Evolutionary conservation across 352 stramenopile species (phyloP).

Genomic region (Aphanomyces astaci): DNA sequence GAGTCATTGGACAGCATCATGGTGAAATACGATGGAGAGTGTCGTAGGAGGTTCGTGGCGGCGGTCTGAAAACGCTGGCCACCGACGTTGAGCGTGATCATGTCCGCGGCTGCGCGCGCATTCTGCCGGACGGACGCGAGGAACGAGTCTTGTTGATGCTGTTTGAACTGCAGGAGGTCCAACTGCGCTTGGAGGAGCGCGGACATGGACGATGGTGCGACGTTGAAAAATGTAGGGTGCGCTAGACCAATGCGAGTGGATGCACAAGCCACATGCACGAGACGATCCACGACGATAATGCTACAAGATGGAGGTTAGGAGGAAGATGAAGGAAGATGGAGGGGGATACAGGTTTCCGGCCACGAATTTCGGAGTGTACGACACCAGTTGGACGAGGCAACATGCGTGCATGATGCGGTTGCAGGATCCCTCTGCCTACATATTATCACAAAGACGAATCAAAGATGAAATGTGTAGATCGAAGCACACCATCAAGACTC

Average conservation of each 20-base stretch:
- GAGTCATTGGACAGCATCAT: not conserved
- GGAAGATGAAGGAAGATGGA: not conserved
- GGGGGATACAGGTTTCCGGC: not conserved
- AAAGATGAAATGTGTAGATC: too few species aligned
- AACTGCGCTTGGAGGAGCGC: conserved; percentile 5
- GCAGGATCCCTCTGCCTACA: not conserved
- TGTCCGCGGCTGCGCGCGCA: not conserved
- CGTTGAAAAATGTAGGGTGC: conserved; percentile 3
- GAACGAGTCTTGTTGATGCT: not conserved
- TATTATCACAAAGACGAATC: too few species aligned
- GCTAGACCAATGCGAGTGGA: not conserved
- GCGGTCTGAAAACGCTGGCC: conserved; percentile 16
- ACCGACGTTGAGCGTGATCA: conserved; percentile 23
- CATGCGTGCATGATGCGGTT: not conserved
- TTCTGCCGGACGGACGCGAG: conserved; percentile 1
- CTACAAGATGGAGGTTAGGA: not conserved
- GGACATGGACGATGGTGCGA: conserved; percentile 6
- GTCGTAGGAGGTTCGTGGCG: conserved; percentile 1
- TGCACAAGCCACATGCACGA: not conserved
- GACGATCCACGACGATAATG: not conserved
- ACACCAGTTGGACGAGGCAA: not conserved
- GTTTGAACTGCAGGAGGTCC: conserved; percentile 9
- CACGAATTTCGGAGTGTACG: conserved; percentile 5
- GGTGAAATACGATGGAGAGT: conserved; percentile 4
- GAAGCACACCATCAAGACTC: not conserved